A percentile compares a stretch with the other conserved stretches of the same genome.
Evolutionary conservation across 2,329 filamentous ascomycete genomes (phyloP).

Genomic region (Trichothecium sympodiale): DNA sequence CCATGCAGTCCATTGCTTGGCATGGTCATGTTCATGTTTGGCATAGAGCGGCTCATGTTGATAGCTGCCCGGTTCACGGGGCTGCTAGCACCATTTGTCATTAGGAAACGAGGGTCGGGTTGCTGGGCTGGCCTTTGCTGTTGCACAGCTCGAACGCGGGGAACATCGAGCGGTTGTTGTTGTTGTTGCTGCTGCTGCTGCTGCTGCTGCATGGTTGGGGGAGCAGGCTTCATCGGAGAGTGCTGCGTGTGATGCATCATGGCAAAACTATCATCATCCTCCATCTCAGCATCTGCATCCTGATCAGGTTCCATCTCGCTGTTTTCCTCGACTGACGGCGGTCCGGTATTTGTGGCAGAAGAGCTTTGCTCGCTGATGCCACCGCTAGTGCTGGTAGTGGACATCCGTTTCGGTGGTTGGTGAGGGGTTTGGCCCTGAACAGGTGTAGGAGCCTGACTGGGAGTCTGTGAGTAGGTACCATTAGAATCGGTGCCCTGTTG

Average conservation of each 20-base stretch:
- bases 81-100: slow-evolving; percentile 27
- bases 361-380: slow-evolving; percentile 21
- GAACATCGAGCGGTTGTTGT: slow-evolving; percentile 30
- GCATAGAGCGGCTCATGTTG: slow-evolving; percentile 32
- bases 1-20: slow-evolving; percentile 27
- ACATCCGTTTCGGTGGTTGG: slow-evolving; percentile 15
- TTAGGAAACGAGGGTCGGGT: slow-evolving; percentile 28
- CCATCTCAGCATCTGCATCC: slow-evolving; percentile 40
- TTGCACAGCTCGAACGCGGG: slow-evolving; percentile 27
- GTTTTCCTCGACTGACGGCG: slow-evolving; percentile 32
- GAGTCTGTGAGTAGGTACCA: slow-evolving; percentile 10
- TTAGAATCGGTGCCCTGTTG: slow-evolving; percentile 9
- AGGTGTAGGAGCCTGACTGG: slow-evolving; percentile 12
- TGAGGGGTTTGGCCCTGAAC: slow-evolving; percentile 11
- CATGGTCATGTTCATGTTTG: slow-evolving; percentile 32
- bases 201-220: slow-evolving; percentile 26
- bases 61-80: slow-evolving; percentile 24
- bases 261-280: slow-evolving; percentile 44
- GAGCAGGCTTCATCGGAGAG: slow-evolving; percentile 9
- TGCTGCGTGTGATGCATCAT: slow-evolving; percentile 27
- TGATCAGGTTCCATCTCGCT: slow-evolving; percentile 21
- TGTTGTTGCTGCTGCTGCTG: slow-evolving; percentile 29
- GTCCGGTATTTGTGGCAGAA: slow-evolving; percentile 21
- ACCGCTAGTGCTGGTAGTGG: slow-evolving; percentile 23
- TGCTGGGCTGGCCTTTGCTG: slow-evolving; percentile 3